These are phyloP conservation scores for Mollisia scopiformis DNA, from an alignment of 2,329 filamentous ascomycete species.

Conservation along the genomic window DNA sequence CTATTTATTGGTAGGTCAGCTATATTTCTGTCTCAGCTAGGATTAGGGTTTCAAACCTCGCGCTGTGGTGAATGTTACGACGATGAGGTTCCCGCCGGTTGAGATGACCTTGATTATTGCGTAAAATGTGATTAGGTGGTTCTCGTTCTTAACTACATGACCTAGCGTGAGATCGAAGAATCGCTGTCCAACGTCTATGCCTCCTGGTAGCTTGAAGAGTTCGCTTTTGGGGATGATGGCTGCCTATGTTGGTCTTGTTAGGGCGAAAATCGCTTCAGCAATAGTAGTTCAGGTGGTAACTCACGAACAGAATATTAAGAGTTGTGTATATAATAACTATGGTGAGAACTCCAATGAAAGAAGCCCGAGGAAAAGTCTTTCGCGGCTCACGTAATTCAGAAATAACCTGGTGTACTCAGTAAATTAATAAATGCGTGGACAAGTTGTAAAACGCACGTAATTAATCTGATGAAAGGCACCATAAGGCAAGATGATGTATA, in stretches of 20 bases:
- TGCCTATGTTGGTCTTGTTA: conserved; percentile 19
- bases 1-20: conserved; percentile 20
- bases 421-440: neutral
- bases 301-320: conserved; percentile 32
- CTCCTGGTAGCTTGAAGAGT: conserved; percentile 27
- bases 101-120: conserved; percentile 55
- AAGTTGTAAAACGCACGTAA: conserved; percentile 39
- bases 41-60: neutral
- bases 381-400: conserved; percentile 18
- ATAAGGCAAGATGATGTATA: conserved; percentile 47
- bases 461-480: conserved; percentile 48
- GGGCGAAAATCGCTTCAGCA: neutral
- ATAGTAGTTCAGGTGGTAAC: neutral
- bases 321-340: conserved; percentile 41
- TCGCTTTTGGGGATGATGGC: neutral
- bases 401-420: conserved; percentile 9
- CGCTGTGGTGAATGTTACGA: conserved; percentile 8
- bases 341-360: conserved; percentile 28
- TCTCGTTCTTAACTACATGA: conserved; percentile 31
- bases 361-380: conserved; percentile 30
- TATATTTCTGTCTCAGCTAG: neutral
- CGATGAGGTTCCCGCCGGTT: conserved; percentile 31
- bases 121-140: conserved; percentile 39
- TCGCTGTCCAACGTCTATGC: conserved; percentile 24
- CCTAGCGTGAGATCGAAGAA: conserved; percentile 31